Evolutionary conservation across 1,139 yeast genomes (phyloP).

Genomic region (Pichia sp.): DNA sequence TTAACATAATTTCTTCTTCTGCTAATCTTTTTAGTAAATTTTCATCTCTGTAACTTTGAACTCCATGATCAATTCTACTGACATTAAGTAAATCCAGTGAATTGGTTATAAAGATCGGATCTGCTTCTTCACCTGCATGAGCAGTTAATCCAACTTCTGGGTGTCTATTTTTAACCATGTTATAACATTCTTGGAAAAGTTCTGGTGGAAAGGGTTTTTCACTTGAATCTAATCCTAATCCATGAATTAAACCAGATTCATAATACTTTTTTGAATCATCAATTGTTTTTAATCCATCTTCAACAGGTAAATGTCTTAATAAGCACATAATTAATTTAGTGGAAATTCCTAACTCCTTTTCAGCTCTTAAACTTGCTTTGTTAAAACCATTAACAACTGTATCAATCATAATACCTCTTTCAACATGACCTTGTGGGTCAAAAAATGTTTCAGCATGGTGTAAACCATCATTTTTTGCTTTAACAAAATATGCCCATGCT

Average conservation of each 20-base stretch:
- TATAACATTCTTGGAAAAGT: constrained; percentile 56
- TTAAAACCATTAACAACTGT: constrained; percentile 58
- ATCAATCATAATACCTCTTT: constrained; percentile 55
- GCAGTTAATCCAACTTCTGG: constrained; percentile 62
- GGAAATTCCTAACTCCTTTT: constrained; percentile 50
- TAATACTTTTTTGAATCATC: constrained; percentile 45
- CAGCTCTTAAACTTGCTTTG: constrained; percentile 58
- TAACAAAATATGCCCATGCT: constrained; percentile 66
- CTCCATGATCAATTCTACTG: constrained; percentile 77
- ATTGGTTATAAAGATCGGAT: constrained; percentile 51
- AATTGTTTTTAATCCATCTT: constrained; percentile 51
- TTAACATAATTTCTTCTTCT: constrained; percentile 45
- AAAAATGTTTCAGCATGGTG: constrained; percentile 57
- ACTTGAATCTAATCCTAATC: constrained; percentile 71
- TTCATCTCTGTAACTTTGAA: constrained; percentile 51
- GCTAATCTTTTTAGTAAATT: constrained; percentile 52
- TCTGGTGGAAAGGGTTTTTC: constrained; percentile 73
- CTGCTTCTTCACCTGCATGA: constrained; percentile 88
- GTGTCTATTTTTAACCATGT: constrained; percentile 36
- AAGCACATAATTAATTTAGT: constrained; percentile 74
- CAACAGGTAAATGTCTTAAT: constrained; percentile 63
- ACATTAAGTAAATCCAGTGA: constrained; percentile 55
- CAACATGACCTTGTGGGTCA: constrained; percentile 80
- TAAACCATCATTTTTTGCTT: constrained; percentile 57
- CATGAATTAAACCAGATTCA: constrained; percentile 53